Conservation (phyloP, 352 stramenopile species). For the Phytophthora macrochlamydospora region DNA sequence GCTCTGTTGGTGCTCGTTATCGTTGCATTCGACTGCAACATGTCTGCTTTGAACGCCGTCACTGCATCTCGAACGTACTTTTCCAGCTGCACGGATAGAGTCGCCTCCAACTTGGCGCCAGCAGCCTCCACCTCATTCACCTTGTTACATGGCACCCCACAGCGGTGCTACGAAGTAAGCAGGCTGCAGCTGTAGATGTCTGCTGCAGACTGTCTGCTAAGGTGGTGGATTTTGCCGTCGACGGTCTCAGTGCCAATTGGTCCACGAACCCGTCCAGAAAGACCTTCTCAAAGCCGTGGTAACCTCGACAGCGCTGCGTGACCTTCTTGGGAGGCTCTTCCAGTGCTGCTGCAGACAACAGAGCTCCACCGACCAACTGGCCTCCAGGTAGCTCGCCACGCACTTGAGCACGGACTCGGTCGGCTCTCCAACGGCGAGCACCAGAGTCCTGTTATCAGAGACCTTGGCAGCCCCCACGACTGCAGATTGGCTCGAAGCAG, state of each 20-base stretch:
- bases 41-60: neutral
- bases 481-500: neutral
- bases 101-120: neutral
- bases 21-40: neutral
- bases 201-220: neutral
- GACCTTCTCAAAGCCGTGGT: neutral
- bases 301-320: neutral
- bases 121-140: neutral
- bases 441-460: neutral
- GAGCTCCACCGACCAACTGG: neutral
- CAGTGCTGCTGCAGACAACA: neutral
- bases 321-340: neutral
- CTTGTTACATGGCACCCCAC: neutral
- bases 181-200: neutral
- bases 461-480: neutral
- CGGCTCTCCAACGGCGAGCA: neutral
- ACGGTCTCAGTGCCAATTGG: neutral
- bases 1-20: neutral
- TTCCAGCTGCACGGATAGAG: neutral
- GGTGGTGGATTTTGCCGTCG: neutral
- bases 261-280: neutral
- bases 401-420: slow-evolving; percentile 1
- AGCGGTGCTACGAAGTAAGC: neutral
- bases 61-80: neutral
- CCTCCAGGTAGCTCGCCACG: neutral